Percentiles rank a stretch among this genome's conserved stretches.
phyloP scores from a whole-genome alignment of 225 moss, liverwort and hornwort species.

The Asterella californica region DNA sequence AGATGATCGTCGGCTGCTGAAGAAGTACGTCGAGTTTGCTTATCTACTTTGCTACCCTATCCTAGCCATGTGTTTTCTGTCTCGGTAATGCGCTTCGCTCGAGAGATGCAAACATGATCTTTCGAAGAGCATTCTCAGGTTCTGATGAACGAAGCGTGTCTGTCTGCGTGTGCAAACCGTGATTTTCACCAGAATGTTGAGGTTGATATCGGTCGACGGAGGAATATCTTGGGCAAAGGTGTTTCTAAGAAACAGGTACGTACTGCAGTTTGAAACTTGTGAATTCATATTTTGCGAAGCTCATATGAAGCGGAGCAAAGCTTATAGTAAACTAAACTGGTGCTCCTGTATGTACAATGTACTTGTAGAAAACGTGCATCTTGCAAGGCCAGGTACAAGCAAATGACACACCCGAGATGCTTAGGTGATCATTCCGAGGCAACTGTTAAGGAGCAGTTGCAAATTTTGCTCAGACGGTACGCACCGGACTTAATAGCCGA shows the following conservation, averaged over 20 bases:
- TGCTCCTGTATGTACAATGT: not conserved
- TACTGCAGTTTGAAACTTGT: not conserved
- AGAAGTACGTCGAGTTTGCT: not conserved
- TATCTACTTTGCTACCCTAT: not conserved
- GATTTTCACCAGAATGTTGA: conserved; percentile 2
- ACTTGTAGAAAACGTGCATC: conserved; percentile 1
- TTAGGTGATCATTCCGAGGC: not conserved
- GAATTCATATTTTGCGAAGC: not conserved
- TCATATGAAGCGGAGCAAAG: no score
- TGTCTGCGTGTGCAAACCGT: no score
- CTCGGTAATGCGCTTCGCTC: no score
- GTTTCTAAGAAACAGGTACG: conserved; percentile 4
- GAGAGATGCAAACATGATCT: not conserved
- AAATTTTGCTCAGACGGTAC: conserved; percentile 1
- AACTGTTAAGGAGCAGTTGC: not conserved
- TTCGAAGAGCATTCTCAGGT: not conserved
- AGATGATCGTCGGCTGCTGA: conserved; percentile 10
- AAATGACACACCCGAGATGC: conserved; percentile 5
- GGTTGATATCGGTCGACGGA: not conserved
- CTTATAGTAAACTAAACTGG: no score
- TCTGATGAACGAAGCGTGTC: not conserved
- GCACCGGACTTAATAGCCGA: not conserved
- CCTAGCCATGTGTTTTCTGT: no score
- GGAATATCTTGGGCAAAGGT: not conserved
- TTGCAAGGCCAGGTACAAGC: conserved; percentile 13